phyloP scores from a whole-genome alignment of 352 stramenopile species.

The Thalassiosira mediterranea region DNA sequence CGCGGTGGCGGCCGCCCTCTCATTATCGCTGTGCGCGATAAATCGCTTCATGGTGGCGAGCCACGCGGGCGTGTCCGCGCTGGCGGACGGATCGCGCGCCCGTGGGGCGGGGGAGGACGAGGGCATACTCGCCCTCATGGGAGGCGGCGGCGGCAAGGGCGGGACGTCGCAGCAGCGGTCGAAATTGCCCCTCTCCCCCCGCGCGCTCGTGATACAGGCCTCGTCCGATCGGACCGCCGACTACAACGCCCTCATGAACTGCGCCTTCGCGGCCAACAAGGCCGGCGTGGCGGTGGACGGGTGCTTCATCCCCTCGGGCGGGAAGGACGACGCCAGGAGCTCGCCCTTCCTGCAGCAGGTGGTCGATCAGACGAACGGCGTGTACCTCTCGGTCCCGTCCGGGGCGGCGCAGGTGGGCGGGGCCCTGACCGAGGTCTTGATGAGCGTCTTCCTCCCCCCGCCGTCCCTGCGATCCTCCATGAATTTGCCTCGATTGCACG shows the following conservation, averaged over 20 bases:
- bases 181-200: conserved; percentile 47
- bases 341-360: conserved; percentile 75
- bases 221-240: conserved; percentile 74
- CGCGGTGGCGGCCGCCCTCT: conserved; percentile 71
- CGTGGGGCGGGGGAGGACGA: conserved; percentile 56
- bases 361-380: conserved; percentile 66
- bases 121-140: conserved; percentile 68
- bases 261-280: conserved; percentile 77
- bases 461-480: conserved; percentile 47
- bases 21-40: conserved; percentile 64
- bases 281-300: conserved; percentile 76
- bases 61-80: conserved; percentile 55
- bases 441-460: conserved; percentile 73
- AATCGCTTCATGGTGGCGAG: conserved; percentile 80
- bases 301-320: conserved; percentile 69
- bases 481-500: conserved; percentile 73
- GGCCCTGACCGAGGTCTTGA: conserved; percentile 68
- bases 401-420: conserved; percentile 69
- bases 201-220: conserved; percentile 80
- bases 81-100: conserved; percentile 25
- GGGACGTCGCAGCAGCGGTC: conserved; percentile 16
- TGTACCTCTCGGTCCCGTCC: conserved; percentile 64
- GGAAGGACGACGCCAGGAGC: conserved; percentile 34
- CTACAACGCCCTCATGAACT: conserved; percentile 86
- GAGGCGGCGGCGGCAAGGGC: neutral